Percentiles rank a stretch among this genome's conserved stretches.
phyloP scores from a whole-genome alignment of 2,329 filamentous ascomycete species.

The Kalmusia sp. region DNA sequence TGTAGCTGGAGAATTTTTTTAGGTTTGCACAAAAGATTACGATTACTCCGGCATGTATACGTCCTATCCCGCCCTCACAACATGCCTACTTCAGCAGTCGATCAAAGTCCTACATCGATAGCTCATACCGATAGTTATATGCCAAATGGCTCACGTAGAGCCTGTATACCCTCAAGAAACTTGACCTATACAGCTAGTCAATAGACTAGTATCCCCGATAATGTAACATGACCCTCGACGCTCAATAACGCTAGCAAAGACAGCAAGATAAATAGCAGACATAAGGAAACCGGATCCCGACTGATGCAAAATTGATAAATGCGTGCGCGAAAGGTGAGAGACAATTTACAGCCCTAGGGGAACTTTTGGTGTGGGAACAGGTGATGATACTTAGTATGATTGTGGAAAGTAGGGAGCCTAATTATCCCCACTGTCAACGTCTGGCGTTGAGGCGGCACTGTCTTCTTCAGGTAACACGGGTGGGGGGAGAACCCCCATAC shows the following conservation, averaged over 20 bases:
- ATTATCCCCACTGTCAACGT: slow-evolving; percentile 19
- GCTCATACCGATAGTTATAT: too few relatives aligned
- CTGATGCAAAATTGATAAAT: slow-evolving; percentile 7
- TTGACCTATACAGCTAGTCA: background rate
- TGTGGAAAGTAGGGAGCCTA: background rate
- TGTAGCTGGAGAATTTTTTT: too few relatives aligned
- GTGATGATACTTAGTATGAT: background rate
- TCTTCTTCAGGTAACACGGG: slow-evolving; percentile 35
- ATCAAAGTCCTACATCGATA: too few relatives aligned
- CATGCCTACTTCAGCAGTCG: too few relatives aligned
- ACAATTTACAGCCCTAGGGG: slow-evolving; percentile 4
- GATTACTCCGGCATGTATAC: slow-evolving; percentile 1
- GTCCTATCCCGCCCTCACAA: background rate
- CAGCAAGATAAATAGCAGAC: background rate
- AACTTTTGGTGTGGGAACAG: slow-evolving; percentile 1
- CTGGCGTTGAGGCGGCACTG: slow-evolving; percentile 29
- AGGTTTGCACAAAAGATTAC: background rate
- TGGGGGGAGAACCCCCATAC: slow-evolving; percentile 33
- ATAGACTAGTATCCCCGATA: background rate
- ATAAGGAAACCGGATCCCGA: background rate
- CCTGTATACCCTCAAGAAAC: too few relatives aligned
- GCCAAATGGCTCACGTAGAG: too few relatives aligned
- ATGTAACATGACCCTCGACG: background rate
- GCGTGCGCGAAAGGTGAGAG: background rate
- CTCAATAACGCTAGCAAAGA: slow-evolving; percentile 5